phyloP scores from a whole-genome alignment of 2,329 filamentous ascomycete species.

The Microsporum ferrugineum region DNA sequence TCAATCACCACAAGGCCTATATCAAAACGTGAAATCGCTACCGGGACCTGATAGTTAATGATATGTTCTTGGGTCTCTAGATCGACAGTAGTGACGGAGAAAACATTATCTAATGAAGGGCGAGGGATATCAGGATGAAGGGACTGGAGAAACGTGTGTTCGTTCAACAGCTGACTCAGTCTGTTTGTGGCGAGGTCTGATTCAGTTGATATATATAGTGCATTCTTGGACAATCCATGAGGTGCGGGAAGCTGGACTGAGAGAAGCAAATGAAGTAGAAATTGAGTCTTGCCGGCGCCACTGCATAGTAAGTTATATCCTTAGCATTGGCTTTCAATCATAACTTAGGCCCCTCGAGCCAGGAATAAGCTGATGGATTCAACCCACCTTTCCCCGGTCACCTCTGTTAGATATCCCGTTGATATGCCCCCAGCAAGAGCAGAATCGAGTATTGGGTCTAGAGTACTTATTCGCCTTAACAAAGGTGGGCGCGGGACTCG shows the following conservation, averaged over 20 bases:
- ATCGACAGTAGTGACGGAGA: conserved; percentile 74
- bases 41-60: conserved; percentile 79
- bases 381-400: conserved; percentile 72
- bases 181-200: conserved; percentile 70
- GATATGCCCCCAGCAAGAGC: conserved; percentile 69
- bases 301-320: conserved; percentile 29
- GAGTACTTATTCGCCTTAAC: conserved; percentile 59
- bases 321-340: background rate
- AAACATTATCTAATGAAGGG: conserved; percentile 63
- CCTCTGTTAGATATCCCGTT: conserved; percentile 69
- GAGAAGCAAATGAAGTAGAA: conserved; percentile 74
- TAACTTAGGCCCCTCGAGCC: background rate
- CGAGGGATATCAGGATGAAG: conserved; percentile 29
- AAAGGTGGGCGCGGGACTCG: background rate
- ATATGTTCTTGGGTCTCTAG: conserved; percentile 95
- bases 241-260: conserved; percentile 70
- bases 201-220: conserved; percentile 91
- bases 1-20: conserved; percentile 79
- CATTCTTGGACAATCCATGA: conserved; percentile 57
- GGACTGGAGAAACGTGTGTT: conserved; percentile 49
- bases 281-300: conserved; percentile 88
- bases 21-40: conserved; percentile 62
- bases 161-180: conserved; percentile 63
- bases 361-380: background rate
- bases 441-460: conserved; percentile 61